These are phyloP conservation scores for Cyclocybe aegerita DNA, from an alignment of 768 basidiomycete species.

Conservation along the genomic window DNA sequence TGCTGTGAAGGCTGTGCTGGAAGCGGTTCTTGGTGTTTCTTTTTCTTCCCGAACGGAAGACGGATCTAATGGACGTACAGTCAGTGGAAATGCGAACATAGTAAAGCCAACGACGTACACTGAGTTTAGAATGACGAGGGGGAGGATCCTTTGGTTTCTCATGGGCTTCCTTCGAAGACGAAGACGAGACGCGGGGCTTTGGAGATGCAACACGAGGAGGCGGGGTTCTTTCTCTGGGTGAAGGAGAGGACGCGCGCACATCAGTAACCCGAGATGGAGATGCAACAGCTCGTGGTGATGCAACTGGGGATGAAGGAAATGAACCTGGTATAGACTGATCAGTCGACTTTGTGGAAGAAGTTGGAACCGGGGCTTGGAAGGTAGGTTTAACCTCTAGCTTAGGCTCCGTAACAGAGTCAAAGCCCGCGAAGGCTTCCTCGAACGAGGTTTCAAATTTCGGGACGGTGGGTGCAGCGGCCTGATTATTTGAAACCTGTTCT, in stretches of 20 bases:
- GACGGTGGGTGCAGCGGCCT: not conserved
- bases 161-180: conserved; percentile 56
- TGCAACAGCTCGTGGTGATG: conserved; percentile 34
- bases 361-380: conserved; percentile 28
- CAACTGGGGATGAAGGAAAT: conserved; percentile 31
- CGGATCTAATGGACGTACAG: conserved; percentile 52
- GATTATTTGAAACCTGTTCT: conserved; percentile 5
- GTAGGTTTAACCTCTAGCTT: conserved; percentile 9
- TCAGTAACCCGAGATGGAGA: conserved; percentile 35
- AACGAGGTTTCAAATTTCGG: conserved; percentile 25
- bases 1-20: conserved; percentile 39
- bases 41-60: conserved; percentile 76
- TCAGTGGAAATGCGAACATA: not conserved
- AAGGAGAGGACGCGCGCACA: conserved; percentile 28
- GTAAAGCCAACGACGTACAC: conserved; percentile 47
- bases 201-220: conserved; percentile 56
- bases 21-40: conserved; percentile 51
- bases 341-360: conserved; percentile 20
- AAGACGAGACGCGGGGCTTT: conserved; percentile 58
- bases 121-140: conserved; percentile 71
- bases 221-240: conserved; percentile 43
- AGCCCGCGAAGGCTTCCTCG: conserved; percentile 59
- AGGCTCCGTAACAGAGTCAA: conserved; percentile 31
- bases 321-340: conserved; percentile 21
- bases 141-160: conserved; percentile 58